Percentiles rank a stretch among this genome's conserved stretches.
phyloP scores from a whole-genome alignment of 139 green algal species.

The Spirogloea muscicola region DNA sequence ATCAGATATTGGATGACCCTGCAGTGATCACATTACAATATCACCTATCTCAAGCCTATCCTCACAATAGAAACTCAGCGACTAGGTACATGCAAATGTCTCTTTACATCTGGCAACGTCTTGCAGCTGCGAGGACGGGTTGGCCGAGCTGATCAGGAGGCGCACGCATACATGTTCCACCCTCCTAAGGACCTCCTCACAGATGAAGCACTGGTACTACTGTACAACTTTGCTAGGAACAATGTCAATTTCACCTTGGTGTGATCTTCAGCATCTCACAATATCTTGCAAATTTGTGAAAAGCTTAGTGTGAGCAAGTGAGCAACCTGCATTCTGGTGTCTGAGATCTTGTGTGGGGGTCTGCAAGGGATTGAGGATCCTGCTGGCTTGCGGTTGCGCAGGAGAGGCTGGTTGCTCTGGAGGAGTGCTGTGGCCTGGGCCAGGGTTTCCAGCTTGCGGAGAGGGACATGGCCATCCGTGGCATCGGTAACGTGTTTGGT shows the following conservation, averaged over 20 bases:
- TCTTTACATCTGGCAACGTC: not conserved
- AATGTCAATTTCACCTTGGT: no score
- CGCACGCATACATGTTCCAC: constrained; percentile 29
- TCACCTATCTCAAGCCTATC: no score
- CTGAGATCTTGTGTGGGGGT: not conserved
- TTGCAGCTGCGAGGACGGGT: constrained; percentile 37
- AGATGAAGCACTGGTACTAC: constrained; percentile 23
- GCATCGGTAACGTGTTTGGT: constrained; percentile 52
- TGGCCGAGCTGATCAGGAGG: constrained; percentile 20
- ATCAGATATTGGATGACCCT: no score
- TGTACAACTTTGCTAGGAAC: no score
- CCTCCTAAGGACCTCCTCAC: constrained; percentile 17
- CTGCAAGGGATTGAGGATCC: not conserved
- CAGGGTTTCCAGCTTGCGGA: constrained; percentile 52
- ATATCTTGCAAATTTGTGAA: no score
- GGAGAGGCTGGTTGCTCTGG: constrained; percentile 42
- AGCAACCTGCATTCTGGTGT: not conserved
- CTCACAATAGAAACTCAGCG: no score
- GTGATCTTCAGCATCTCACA: no score
- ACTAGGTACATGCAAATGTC: not conserved
- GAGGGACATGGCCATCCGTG: constrained; percentile 48
- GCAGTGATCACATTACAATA: no score
- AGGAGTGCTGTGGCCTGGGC: constrained; percentile 49
- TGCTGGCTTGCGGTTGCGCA: no score
- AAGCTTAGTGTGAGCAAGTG: not conserved